Conservation (phyloP, 2,329 filamentous ascomycete species). For the Fulvia fulva region DNA sequence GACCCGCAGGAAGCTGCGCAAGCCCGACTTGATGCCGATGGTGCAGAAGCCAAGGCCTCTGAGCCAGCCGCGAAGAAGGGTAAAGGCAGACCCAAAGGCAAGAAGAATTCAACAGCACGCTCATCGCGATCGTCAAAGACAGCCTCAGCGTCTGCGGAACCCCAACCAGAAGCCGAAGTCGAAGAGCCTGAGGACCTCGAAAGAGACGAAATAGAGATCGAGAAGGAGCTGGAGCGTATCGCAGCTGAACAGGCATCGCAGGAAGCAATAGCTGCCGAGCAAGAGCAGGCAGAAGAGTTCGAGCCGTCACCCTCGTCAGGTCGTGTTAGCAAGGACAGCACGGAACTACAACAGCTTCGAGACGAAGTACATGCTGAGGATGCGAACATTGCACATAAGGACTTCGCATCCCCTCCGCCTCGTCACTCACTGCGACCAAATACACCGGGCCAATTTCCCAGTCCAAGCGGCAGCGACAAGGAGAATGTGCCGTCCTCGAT, state of each 20-base stretch:
- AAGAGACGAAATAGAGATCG: slow-evolving; percentile 30
- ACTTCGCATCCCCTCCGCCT: slow-evolving; percentile 7
- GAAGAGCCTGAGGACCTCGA: slow-evolving; percentile 17
- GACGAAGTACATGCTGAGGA: slow-evolving; percentile 19
- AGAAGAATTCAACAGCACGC: slow-evolving; percentile 25
- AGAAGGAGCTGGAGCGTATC: slow-evolving; percentile 32
- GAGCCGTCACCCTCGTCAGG: slow-evolving; percentile 33
- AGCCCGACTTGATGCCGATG: slow-evolving; percentile 6
- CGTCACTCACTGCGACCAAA: slow-evolving; percentile 4
- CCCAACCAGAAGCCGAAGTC: slow-evolving; percentile 15
- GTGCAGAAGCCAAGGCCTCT: slow-evolving; percentile 6
- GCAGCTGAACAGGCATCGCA: slow-evolving; percentile 26
- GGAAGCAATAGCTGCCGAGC: slow-evolving; percentile 22
- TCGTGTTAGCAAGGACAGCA: slow-evolving; percentile 21
- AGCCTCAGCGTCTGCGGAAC: slow-evolving; percentile 17
- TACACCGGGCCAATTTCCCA: slow-evolving; percentile 11
- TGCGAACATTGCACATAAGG: slow-evolving; percentile 4
- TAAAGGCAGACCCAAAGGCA: slow-evolving; percentile 27
- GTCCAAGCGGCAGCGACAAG: slow-evolving; percentile 37
- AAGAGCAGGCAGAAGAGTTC: slow-evolving; percentile 34
- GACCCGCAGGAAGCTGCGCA: slow-evolving; percentile 6
- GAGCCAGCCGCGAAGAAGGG: slow-evolving; percentile 26
- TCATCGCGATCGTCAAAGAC: slow-evolving; percentile 25
- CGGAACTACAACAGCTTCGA: slow-evolving; percentile 21
- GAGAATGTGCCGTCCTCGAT: slow-evolving; percentile 34